Base-by-base conservation (phyloP, 768 basidiomycete genomes). In the Russula griseocarnosa region DNA sequence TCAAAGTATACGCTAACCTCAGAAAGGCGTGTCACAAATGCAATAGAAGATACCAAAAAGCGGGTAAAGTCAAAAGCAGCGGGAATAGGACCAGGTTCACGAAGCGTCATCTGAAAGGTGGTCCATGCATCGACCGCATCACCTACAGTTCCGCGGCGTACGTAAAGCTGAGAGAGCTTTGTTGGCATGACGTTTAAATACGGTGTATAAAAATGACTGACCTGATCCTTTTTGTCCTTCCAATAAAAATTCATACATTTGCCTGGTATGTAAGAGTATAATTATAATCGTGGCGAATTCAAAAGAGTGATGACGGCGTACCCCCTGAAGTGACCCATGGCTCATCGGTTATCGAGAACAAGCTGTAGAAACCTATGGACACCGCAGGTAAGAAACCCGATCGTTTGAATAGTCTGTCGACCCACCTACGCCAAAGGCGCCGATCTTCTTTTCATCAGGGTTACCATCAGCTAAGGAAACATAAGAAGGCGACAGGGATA, bases 201-300 rank as follows among this genome's bases (percentile, higher is more conserved):
- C 24, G 20, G 49, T 26, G 55, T 30, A 53, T 49, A 11, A 8
- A 57, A 22, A 26, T 47, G 26, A 61, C 73, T 42, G 67, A 87
- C 87, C 78, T 94, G 92, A 71, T 94, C 92, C 70, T 90, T 92
- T 69, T 88, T 89, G 70, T 90, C 91, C 72, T 93, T 94, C 93
- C 93, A 98, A 73, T 95, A 91, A 73, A 97, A 98, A 0, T 86
- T 88, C 94, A 96, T 96, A 85, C 92, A 94, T 71, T 90, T 83
- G 34, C 85, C 93, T 80, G 46, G 77, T 72, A 0, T 76, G 76
- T 38, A 71, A 70, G 49, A 55, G 34, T n/a, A n/a, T n/a, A n/a
- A n/a, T n/a, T 78, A 73, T 56, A 26, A 59, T 10, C 16, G 10
- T 13, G 34, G 28, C 0, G 70, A 20, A 4, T 8, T 42, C 16